These are phyloP conservation scores for Rossbeevera mucosa DNA, from an alignment of 768 basidiomycete genomes.

Conservation along the genomic window DNA sequence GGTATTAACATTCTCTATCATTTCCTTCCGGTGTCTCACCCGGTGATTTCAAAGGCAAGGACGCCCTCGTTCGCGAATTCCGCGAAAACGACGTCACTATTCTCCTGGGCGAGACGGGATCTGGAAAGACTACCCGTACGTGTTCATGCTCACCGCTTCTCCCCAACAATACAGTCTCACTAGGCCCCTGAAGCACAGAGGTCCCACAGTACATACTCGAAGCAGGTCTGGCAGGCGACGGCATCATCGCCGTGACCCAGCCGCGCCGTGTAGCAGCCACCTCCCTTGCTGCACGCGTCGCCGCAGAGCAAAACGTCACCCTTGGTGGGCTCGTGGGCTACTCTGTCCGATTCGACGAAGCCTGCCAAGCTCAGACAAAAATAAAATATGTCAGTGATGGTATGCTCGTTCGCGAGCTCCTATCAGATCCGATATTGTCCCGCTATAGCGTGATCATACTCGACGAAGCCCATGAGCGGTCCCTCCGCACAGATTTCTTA, in stretches of 20 bases:
- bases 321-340: slow-evolving; percentile 87
- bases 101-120: slow-evolving; percentile 94
- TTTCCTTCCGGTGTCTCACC: neutral
- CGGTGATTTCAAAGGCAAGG: slow-evolving; percentile 48
- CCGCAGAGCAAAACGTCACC: slow-evolving; percentile 68
- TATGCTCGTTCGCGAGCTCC: slow-evolving; percentile 91
- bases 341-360: slow-evolving; percentile 93
- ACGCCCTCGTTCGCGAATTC: slow-evolving; percentile 70
- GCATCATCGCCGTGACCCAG: slow-evolving; percentile 89
- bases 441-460: slow-evolving; percentile 86
- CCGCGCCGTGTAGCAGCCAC: slow-evolving; percentile 94
- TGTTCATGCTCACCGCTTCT: slow-evolving; percentile 17
- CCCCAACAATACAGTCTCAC: slow-evolving; percentile 16
- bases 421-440: slow-evolving; percentile 70
- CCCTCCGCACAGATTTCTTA: slow-evolving; percentile 90
- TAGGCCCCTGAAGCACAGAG: slow-evolving; percentile 52
- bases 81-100: slow-evolving; percentile 77
- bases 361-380: slow-evolving; percentile 61
- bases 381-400: slow-evolving; percentile 98
- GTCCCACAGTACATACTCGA: slow-evolving; percentile 94
- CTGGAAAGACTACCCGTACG: slow-evolving; percentile 97
- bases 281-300: slow-evolving; percentile 87
- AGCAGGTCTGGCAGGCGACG: slow-evolving; percentile 62
- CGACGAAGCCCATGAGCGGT: slow-evolving; percentile 97
- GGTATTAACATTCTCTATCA: slow-evolving; percentile 41